phyloP scores from a whole-genome alignment of 257 asterid species.

The Rhazya stricta region DNA sequence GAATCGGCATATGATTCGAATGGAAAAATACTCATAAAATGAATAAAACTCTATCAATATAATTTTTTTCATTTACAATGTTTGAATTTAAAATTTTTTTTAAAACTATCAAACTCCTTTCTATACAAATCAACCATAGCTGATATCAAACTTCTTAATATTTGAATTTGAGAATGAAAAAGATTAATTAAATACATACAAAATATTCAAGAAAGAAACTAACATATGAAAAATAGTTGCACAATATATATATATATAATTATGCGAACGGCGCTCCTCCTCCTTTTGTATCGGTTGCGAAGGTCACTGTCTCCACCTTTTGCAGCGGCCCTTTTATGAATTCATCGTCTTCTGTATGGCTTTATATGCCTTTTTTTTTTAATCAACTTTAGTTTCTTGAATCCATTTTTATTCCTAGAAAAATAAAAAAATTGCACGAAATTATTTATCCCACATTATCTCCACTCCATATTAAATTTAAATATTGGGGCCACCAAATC shows the following conservation, averaged over 20 bases:
- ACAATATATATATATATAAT: neutral
- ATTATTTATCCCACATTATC: neutral
- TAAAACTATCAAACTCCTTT: too few relatives aligned
- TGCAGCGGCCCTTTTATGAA: neutral
- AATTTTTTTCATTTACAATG: too few relatives aligned
- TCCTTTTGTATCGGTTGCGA: neutral
- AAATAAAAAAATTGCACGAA: neutral
- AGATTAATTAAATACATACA: neutral
- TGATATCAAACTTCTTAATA: too few relatives aligned
- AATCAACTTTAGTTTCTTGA: neutral
- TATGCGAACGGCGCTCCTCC: slow-evolving; percentile 3
- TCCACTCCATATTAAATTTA: neutral
- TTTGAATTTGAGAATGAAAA: neutral
- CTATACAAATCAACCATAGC: too few relatives aligned
- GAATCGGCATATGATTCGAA: too few relatives aligned
- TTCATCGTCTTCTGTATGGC: neutral
- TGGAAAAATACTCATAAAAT: too few relatives aligned
- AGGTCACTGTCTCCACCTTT: slow-evolving; percentile 18
- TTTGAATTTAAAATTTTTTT: too few relatives aligned
- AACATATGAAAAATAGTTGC: neutral
- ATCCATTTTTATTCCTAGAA: neutral
- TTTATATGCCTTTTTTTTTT: slow-evolving; percentile 3
- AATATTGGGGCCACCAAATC: neutral
- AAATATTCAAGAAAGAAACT: neutral
- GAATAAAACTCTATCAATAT: too few relatives aligned